These are phyloP conservation scores for Yarrowia divulgata DNA, from an alignment of 805 yeast species.

Conservation along the genomic window DNA sequence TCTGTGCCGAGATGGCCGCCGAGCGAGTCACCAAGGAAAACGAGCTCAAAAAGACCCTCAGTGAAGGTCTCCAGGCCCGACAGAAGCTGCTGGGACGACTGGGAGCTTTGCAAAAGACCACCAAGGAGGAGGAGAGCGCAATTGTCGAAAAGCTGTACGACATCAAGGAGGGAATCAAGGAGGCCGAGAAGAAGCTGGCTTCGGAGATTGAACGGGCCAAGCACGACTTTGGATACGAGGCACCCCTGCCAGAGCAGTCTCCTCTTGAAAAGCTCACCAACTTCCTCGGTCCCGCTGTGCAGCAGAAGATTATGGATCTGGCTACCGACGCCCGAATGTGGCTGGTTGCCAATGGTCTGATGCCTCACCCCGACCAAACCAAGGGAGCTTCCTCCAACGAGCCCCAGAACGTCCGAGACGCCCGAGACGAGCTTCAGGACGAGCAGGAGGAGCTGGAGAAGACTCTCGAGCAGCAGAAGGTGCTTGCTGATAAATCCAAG, in stretches of 20 bases:
- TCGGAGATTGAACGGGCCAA: conserved; percentile 21
- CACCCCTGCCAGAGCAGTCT: conserved; percentile 3
- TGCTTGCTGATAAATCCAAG: conserved; percentile 29
- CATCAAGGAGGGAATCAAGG: conserved; percentile 16
- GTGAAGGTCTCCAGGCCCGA: conserved; percentile 53
- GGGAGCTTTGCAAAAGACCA: conserved; percentile 42
- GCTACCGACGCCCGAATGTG: conserved; percentile 30
- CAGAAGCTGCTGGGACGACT: conserved; percentile 50
- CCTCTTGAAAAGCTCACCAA: conserved; percentile 30
- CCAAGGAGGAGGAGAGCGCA: conserved; percentile 43
- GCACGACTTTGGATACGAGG: conserved; percentile 12
- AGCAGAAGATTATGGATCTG: conserved; percentile 11
- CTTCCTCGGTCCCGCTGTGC: conserved; percentile 18
- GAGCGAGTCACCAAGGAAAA: conserved; percentile 50
- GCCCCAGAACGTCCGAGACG: conserved; percentile 40
- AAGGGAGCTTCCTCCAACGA: conserved; percentile 20
- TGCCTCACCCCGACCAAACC: conserved; percentile 32
- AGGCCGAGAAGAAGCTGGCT: conserved; percentile 18
- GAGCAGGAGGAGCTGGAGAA: conserved; percentile 43
- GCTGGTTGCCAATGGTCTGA: conserved; percentile 19
- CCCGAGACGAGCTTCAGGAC: conserved; percentile 42
- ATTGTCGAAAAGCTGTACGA: conserved; percentile 43
- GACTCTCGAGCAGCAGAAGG: conserved; percentile 41
- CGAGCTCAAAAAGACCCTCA: conserved; percentile 44
- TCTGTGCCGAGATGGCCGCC: conserved; percentile 59